Conservation (phyloP, 345 rosid genomes). For the Clarkia xantiana region DNA sequence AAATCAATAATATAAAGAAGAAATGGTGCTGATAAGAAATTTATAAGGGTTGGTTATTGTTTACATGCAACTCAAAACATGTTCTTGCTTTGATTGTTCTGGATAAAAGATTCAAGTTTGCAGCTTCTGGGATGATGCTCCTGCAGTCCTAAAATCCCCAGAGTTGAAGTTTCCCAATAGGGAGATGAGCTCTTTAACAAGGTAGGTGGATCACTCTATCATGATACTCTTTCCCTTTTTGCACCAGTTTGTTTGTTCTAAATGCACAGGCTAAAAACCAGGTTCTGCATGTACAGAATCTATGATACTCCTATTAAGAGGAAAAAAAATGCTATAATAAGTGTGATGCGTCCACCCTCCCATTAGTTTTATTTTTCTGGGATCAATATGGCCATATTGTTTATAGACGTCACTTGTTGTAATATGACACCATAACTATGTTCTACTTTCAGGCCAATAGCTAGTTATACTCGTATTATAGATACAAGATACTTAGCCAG, state of each 20-base stretch:
- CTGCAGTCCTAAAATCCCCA: not conserved
- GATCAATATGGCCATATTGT: not conserved
- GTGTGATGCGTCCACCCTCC: no score
- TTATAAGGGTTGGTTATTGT: not conserved
- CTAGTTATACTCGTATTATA: constrained; percentile 3
- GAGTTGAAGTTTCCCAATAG: not conserved
- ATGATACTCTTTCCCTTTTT: not conserved
- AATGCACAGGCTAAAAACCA: not conserved
- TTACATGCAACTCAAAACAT: not conserved
- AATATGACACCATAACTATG: not conserved
- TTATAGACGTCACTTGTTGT: not conserved
- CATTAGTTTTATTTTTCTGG: not conserved
- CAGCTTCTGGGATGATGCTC: constrained; percentile 1
- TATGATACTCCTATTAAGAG: no score
- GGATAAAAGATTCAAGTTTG: constrained; percentile 3
- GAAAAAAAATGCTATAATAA: no score
- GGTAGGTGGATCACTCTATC: constrained; percentile 1
- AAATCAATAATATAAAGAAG: no score
- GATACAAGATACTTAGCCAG: constrained; percentile 8
- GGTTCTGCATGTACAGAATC: no score
- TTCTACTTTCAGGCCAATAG: constrained; percentile 9
- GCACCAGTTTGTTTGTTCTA: not conserved
- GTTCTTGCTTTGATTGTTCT: not conserved
- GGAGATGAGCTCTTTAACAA: not conserved
- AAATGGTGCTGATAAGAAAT: not conserved